A percentile compares a stretch with the other conserved stretches of the same genome.
phyloP scores from a whole-genome alignment of 1,139 yeast species.

The Ogataea hybrid region DNA sequence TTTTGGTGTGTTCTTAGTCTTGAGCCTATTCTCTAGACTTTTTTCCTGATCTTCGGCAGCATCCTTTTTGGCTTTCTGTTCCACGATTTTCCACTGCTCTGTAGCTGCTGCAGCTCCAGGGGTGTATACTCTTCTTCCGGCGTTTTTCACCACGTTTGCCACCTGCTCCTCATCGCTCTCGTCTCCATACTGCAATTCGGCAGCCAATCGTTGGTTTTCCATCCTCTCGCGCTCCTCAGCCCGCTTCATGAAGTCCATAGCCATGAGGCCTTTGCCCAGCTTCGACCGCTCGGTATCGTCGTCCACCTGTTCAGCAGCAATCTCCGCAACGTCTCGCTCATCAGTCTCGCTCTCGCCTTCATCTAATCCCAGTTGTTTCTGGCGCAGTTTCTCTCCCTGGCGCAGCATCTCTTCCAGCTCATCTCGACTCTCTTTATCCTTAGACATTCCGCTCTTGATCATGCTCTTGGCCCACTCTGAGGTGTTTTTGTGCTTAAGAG shows the following conservation, averaged over 20 bases:
- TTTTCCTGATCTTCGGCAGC: too few species aligned
- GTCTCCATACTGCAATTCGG: slow-evolving; percentile 45
- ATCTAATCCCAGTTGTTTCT: slow-evolving; percentile 70
- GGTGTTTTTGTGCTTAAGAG: slow-evolving; percentile 82
- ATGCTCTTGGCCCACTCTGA: slow-evolving; percentile 95
- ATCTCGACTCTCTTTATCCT: too few species aligned
- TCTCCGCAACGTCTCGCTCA: slow-evolving; percentile 49
- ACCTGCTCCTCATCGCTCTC: slow-evolving; percentile 34
- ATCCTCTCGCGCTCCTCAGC: slow-evolving; percentile 68
- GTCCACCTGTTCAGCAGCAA: slow-evolving; percentile 40
- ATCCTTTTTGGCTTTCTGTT: too few species aligned
- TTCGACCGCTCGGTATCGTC: slow-evolving; percentile 38
- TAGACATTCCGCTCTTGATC: too few species aligned
- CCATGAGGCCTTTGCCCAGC: slow-evolving; percentile 82
- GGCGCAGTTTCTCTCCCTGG: slow-evolving; percentile 75
- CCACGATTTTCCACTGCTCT: too few species aligned
- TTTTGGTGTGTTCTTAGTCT: slow-evolving; percentile 12
- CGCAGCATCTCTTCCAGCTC: too few species aligned
- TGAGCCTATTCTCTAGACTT: slow-evolving; percentile 46
- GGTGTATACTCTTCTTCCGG: too few species aligned
- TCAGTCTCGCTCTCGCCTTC: slow-evolving; percentile 45
- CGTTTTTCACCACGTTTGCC: slow-evolving; percentile 54
- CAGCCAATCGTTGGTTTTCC: slow-evolving; percentile 53
- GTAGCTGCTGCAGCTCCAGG: too few species aligned
- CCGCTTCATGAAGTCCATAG: slow-evolving; percentile 92